Conservation (phyloP, 768 basidiomycete genomes). For the Xerocomus brunneocitrinus region DNA sequence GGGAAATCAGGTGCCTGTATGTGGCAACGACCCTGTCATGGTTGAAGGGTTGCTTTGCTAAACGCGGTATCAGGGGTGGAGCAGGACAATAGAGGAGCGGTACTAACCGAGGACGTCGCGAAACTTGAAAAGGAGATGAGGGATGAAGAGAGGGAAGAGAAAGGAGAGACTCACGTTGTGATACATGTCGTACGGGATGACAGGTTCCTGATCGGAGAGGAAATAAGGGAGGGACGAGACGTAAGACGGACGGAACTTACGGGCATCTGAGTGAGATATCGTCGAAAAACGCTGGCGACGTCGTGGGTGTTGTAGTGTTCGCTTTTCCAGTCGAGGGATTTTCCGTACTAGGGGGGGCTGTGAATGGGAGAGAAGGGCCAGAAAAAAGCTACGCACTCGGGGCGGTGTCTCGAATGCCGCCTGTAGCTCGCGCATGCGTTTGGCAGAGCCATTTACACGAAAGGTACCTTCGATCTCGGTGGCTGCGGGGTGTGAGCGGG, state of each 20-base stretch:
- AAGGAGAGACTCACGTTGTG: constrained; percentile 58
- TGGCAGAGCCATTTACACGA: constrained; percentile 91
- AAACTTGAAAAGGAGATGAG: constrained; percentile 46
- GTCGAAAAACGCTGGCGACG: constrained; percentile 91
- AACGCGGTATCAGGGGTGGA: constrained; percentile 14
- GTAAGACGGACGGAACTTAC: constrained; percentile 45
- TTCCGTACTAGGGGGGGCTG: constrained; percentile 68
- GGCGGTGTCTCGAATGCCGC: constrained; percentile 85
- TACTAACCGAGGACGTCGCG: constrained; percentile 69
- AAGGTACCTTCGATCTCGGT: constrained; percentile 94
- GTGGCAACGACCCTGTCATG: constrained; percentile 69
- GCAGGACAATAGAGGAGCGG: neutral
- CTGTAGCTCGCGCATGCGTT: constrained; percentile 95
- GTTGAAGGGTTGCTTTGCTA: constrained; percentile 65
- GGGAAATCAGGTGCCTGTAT: constrained; percentile 80
- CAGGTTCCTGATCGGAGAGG: constrained; percentile 65
- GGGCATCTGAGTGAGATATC: constrained; percentile 96
- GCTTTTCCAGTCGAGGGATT: constrained; percentile 85
- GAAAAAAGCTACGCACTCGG: constrained; percentile 45
- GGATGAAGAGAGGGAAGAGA: neutral
- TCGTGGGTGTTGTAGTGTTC: constrained; percentile 91
- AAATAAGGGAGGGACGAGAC: constrained; percentile 1
- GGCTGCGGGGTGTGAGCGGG: constrained; percentile 37
- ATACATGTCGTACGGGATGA: constrained; percentile 89
- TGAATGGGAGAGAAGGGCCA: neutral